phyloP scores from a whole-genome alignment of 2,329 filamentous ascomycete genomes.

The Trichothecium sympodiale region DNA sequence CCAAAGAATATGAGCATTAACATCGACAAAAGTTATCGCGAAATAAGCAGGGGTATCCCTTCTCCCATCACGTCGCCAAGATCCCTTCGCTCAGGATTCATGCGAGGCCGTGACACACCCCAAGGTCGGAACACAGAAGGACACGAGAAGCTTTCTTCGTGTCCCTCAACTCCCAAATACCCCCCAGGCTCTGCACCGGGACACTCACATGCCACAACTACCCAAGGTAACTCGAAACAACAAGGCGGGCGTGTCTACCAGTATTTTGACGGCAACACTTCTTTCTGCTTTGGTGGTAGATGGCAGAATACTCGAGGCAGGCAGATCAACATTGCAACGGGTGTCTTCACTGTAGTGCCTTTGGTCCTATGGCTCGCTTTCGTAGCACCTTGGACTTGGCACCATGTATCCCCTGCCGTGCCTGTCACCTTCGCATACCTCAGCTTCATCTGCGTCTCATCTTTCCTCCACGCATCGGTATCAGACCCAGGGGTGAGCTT shows the following conservation, averaged over 20 bases:
- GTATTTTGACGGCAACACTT: constrained; percentile 87
- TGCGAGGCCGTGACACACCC: constrained; percentile 44
- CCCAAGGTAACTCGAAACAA: constrained; percentile 10
- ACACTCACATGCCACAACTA: constrained; percentile 28
- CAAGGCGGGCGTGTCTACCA: constrained; percentile 61
- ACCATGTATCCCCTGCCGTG: constrained; percentile 75
- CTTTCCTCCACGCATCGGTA: constrained; percentile 84
- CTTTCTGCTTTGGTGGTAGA: constrained; percentile 78
- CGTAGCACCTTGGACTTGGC: constrained; percentile 78
- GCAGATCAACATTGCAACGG: constrained; percentile 84
- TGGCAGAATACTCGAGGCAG: constrained; percentile 79
- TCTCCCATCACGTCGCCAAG: constrained; percentile 60
- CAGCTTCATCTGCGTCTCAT: constrained; percentile 84
- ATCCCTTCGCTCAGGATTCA: constrained; percentile 68
- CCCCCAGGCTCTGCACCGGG: no score
- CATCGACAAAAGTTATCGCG: constrained; percentile 48
- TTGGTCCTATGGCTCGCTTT: constrained; percentile 74
- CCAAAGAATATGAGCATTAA: constrained; percentile 36
- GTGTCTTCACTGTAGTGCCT: constrained; percentile 67
- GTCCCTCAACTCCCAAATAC: constrained; percentile 62
- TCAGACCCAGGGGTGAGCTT: constrained; percentile 81
- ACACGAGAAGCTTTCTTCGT: constrained; percentile 76
- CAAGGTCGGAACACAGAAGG: constrained; percentile 48
- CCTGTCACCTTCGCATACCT: constrained; percentile 85
- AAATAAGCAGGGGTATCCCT: constrained; percentile 34